Evolutionary conservation across 441 rosid species (phyloP).

Genomic region (Adansonia gregorii): DNA sequence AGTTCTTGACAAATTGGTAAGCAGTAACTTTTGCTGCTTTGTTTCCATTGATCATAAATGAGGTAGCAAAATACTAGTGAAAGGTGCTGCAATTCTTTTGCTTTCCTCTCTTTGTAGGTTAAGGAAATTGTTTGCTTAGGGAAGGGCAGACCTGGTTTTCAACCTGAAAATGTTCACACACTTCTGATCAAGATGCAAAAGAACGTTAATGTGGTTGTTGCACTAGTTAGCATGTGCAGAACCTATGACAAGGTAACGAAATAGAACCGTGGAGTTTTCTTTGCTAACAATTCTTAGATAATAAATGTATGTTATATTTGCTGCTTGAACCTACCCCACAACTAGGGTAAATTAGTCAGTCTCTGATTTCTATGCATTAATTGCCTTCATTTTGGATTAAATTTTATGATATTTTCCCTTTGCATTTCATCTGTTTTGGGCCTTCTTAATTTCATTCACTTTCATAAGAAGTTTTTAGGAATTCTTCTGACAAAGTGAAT

Average conservation of each 20-base stretch:
- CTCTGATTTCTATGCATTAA: neutral
- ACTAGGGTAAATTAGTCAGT: slow-evolving; percentile 10
- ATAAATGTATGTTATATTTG: neutral
- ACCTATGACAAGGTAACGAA: slow-evolving; percentile 64
- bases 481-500: slow-evolving; percentile 8
- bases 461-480: neutral
- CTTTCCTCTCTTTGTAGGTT: slow-evolving; percentile 45
- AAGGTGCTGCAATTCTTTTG: slow-evolving; percentile 21
- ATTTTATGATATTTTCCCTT: slow-evolving; percentile 6
- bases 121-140: slow-evolving; percentile 49
- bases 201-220: slow-evolving; percentile 72
- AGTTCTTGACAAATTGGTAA: slow-evolving; percentile 61
- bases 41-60: slow-evolving; percentile 22
- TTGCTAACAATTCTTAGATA: neutral
- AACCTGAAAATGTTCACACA: slow-evolving; percentile 47
- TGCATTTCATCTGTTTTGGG: neutral
- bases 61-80: slow-evolving; percentile 10
- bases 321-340: neutral
- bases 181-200: slow-evolving; percentile 52
- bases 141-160: slow-evolving; percentile 45
- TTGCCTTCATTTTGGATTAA: neutral
- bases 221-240: slow-evolving; percentile 72
- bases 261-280: slow-evolving; percentile 18
- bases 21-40: slow-evolving; percentile 33
- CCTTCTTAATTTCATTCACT: neutral